Evolutionary conservation across 495 filamentous ascomycete species (phyloP).

Genomic region (Pseudomonodictys pantanalensis): DNA sequence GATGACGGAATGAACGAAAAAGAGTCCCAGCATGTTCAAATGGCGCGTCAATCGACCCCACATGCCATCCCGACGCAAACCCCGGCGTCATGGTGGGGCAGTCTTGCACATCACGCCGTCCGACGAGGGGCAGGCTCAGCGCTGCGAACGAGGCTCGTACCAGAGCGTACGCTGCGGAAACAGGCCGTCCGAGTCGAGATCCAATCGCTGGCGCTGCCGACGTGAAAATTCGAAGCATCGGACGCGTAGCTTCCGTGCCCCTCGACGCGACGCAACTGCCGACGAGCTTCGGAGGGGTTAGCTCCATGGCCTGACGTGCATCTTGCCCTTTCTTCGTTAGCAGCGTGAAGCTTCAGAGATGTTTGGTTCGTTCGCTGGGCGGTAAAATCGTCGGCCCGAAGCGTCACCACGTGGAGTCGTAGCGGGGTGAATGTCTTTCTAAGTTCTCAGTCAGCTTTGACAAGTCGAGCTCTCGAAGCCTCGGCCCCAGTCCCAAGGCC

Average conservation of each 20-base stretch:
- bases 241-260: neutral
- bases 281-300: slow-evolving; percentile 21
- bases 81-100: slow-evolving; percentile 10
- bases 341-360: no score
- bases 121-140: no score
- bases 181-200: neutral
- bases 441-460: slow-evolving; percentile 10
- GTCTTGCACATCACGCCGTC: neutral
- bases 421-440: slow-evolving; percentile 24
- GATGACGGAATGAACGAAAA: no score
- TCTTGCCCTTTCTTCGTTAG: neutral
- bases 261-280: no score
- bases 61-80: slow-evolving; percentile 9
- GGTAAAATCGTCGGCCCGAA: slow-evolving; percentile 13
- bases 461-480: neutral
- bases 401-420: neutral
- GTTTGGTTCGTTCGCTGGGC: neutral
- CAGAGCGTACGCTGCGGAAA: neutral
- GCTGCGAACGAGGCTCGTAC: neutral
- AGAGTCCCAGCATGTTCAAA: no score
- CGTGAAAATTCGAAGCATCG: neutral
- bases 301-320: neutral
- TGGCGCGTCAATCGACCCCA: slow-evolving; percentile 26
- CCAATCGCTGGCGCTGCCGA: slow-evolving; percentile 22
- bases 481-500: no score